Base-by-base conservation (phyloP, 192 early-diverging fungal genomes). In the Phlyctochytrium planicorne region DNA sequence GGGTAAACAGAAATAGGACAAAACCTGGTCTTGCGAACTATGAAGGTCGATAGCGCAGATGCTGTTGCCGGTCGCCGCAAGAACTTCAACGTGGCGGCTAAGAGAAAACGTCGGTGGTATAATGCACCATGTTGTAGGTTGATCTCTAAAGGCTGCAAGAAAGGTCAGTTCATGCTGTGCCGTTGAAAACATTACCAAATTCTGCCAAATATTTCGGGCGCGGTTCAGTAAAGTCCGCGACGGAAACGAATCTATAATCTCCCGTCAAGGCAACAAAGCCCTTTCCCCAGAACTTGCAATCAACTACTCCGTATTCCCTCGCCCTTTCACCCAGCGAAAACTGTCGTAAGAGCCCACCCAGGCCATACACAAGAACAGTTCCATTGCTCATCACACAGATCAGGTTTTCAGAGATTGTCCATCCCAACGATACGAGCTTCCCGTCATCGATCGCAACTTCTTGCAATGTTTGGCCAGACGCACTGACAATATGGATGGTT, bases 371-470 rank as follows among this genome's bases (percentile, higher is more conserved):
- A 0, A 90, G 73, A 30, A 98, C 90, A 24, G 69, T 83, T 36
- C 94, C 96, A 71, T 92, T 89, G 62, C 94, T 91, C 66, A 93
- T 77, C 6, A 96, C 93, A 35, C 91, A 93, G 14, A 96, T 81
- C 24, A 99, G 81, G 61, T 93, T 81, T 62, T 98, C 96, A 12
- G 81, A 83, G 31, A 84, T 85, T 33, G 91, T 93, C 98, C 98
- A 99, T 65, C 90, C 90, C 82, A 99, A 88, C 0, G 82, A 86
- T n/a, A 98, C 87, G 62, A 99, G 91, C 3, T 85, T 85, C 59
- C 90, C 89, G 66, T 90, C 93, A 59, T 94, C 94, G 89, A 93
- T 96, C 87, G 91, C 90, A 60, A 98, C 90, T 55, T 91, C 85
- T 55, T 93, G 88, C 40, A 99, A 84, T 0, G 91, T 75, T 65